Evolutionary conservation across 306 rosid species (phyloP).

Genomic region (Citrullus colocynthis): DNA sequence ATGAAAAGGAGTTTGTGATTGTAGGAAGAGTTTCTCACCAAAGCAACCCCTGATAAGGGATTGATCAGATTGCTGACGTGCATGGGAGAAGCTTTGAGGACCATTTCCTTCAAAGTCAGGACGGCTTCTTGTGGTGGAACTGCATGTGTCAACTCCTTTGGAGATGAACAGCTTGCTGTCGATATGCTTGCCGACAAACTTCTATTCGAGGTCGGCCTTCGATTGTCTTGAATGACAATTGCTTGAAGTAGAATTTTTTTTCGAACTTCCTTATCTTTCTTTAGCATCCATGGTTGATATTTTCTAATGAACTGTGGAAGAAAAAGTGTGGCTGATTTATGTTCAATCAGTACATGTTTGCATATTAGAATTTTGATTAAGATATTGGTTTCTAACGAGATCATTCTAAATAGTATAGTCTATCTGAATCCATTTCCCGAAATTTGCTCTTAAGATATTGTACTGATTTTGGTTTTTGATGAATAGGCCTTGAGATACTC

Average conservation of each 20-base stretch:
- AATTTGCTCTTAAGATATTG: background rate
- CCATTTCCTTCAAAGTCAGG: constrained; percentile 89
- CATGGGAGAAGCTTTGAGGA: constrained; percentile 95
- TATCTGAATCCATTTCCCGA: background rate
- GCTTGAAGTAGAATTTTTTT: background rate
- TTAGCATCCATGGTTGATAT: background rate
- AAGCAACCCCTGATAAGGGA: constrained; percentile 87
- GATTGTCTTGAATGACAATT: background rate
- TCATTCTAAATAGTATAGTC: background rate
- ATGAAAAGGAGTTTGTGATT: background rate
- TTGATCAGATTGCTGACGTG: constrained; percentile 60
- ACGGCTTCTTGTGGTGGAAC: constrained; percentile 99
- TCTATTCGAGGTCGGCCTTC: constrained; percentile 61
- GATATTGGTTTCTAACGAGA: background rate
- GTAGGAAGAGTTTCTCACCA: constrained; percentile 79
- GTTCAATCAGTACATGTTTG: background rate
- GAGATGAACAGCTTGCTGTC: constrained; percentile 97
- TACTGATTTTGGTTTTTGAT: background rate
- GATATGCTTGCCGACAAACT: constrained; percentile 88
- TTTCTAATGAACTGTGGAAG: background rate
- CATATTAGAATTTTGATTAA: background rate
- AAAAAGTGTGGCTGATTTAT: background rate
- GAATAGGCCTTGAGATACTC: constrained; percentile 74
- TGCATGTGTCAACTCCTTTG: constrained; percentile 90
- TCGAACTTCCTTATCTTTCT: background rate